These are phyloP conservation scores for Saccharomyces mikatae DNA, from an alignment of 805 yeast species.

Conservation along the genomic window DNA sequence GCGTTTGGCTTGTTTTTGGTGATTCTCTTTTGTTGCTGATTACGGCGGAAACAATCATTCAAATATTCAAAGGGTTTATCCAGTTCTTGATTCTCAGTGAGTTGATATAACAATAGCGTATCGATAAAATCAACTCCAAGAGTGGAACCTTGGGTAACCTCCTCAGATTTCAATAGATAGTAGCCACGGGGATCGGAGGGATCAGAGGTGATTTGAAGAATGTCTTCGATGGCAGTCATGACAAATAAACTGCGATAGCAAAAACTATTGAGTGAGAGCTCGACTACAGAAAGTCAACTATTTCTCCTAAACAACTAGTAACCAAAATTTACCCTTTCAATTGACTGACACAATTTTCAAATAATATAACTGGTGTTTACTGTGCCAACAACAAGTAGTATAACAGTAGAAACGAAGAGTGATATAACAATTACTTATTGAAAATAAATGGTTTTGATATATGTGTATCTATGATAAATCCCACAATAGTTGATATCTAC, in stretches of 20 bases:
- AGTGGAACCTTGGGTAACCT: slow-evolving; percentile 8
- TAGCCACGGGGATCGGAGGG: slow-evolving; percentile 12
- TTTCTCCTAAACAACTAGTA: background rate
- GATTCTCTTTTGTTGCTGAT: slow-evolving; percentile 35
- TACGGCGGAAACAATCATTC: slow-evolving; percentile 24
- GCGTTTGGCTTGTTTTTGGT: slow-evolving; percentile 35
- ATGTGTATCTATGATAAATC: no score
- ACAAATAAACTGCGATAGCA: background rate
- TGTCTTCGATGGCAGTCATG: slow-evolving; percentile 23
- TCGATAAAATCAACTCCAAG: slow-evolving; percentile 21
- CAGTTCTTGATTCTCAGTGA: slow-evolving; percentile 26
- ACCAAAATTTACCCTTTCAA: background rate
- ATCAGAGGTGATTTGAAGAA: slow-evolving; percentile 18
- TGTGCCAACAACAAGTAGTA: background rate
- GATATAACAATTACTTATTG: background rate
- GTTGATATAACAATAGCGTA: slow-evolving; percentile 23
- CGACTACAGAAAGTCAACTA: background rate
- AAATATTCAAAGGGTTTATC: slow-evolving; percentile 22
- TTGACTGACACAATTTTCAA: background rate
- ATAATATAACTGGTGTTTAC: background rate
- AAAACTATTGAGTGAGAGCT: background rate
- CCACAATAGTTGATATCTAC: background rate
- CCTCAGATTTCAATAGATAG: slow-evolving; percentile 11
- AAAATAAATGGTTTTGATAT: background rate
- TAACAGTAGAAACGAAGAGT: background rate